Conservation (phyloP, 2,329 filamentous ascomycete species). For the Chrysoporthe deuterocubensis region DNA sequence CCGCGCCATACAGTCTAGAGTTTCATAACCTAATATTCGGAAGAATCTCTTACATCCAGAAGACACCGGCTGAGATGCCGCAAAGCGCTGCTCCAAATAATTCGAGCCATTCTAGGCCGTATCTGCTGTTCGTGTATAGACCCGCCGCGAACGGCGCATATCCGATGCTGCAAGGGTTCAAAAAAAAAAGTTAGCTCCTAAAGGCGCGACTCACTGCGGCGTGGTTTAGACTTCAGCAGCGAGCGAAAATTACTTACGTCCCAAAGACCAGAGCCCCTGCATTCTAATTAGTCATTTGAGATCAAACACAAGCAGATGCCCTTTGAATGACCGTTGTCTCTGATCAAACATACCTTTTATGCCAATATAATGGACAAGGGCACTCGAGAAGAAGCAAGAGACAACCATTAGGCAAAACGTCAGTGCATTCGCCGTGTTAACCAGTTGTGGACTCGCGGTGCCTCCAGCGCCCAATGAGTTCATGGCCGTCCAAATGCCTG, state of each 20-base stretch:
- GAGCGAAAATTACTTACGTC: slow-evolving; percentile 48
- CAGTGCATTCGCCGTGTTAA: slow-evolving; percentile 51
- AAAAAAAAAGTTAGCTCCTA: background rate
- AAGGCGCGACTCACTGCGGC: background rate
- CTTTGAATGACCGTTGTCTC: too few species aligned
- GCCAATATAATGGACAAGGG: slow-evolving; percentile 68
- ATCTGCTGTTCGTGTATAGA: slow-evolving; percentile 74
- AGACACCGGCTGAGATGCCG: slow-evolving; percentile 71
- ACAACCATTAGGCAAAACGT: slow-evolving; percentile 50
- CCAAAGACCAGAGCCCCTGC: slow-evolving; percentile 68
- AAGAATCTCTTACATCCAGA: slow-evolving; percentile 60
- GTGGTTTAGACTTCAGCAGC: background rate
- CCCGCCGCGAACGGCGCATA: slow-evolving; percentile 74
- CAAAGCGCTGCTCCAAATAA: slow-evolving; percentile 71
- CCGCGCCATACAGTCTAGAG: too few species aligned
- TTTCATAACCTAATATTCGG: too few species aligned
- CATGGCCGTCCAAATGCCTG: slow-evolving; percentile 61
- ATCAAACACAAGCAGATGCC: background rate
- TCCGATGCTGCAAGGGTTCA: slow-evolving; percentile 51
- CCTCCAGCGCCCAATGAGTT: slow-evolving; percentile 48
- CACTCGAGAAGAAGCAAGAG: slow-evolving; percentile 60
- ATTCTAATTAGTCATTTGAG: background rate
- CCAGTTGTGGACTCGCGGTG: slow-evolving; percentile 44
- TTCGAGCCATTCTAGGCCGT: slow-evolving; percentile 69
- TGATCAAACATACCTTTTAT: slow-evolving; percentile 57